Evolutionary conservation across 1,284 basidiomycete species (phyloP), one percentile per base, ranked within the genome.

Genomic region (Prillingera fragicola): DNA sequence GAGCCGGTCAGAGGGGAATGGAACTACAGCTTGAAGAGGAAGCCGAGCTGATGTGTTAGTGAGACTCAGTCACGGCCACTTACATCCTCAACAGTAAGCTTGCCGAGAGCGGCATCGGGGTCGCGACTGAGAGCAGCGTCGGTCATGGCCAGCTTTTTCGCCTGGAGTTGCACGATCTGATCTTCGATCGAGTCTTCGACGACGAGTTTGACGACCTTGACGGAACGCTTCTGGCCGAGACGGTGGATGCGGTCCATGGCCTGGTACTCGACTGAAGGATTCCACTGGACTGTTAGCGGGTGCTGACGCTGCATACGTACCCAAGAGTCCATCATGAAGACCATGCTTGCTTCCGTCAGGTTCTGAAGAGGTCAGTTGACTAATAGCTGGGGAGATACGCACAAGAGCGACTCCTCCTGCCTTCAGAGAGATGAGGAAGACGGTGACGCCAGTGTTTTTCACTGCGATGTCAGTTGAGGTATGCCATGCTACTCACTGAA

Each of bases 131-230:
- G 49, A 13, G 56, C 53, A 26, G 49, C 58, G 43, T 60, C 65
- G 6, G 70, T 72, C 66, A 72, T 71, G 22, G 70, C 69, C 38
- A 73, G 55, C 56, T 72, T 71, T 43, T 69, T 70, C 19, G 94
- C 87, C 72, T 97, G 94, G 14, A 98, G 77, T 78, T 92, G 73
- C 8, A 75, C 59, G 33, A 66, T 59, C 54, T 90, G 83, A 60
- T 85, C 87, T 69, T 98, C 94, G 56, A 98, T 96, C 54, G 87
- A 90, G 67, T 98, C 92, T 68, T 97, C 91, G 43, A 97, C 80
- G 23, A 97, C 86, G 27, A 97, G 78, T 63, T 97, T 92, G 67
- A 90, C 88, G 13, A 92, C 90, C 57, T 86, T 80, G 36, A 96
- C 87, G 3, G 94, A 92, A 19, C 94, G 80, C 57, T 84, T 85